A percentile compares a stretch with the other conserved stretches of the same genome.
These are phyloP conservation scores for Rhizopogon vulgaris DNA, from an alignment of 768 basidiomycete genomes.

Conservation along the genomic window DNA sequence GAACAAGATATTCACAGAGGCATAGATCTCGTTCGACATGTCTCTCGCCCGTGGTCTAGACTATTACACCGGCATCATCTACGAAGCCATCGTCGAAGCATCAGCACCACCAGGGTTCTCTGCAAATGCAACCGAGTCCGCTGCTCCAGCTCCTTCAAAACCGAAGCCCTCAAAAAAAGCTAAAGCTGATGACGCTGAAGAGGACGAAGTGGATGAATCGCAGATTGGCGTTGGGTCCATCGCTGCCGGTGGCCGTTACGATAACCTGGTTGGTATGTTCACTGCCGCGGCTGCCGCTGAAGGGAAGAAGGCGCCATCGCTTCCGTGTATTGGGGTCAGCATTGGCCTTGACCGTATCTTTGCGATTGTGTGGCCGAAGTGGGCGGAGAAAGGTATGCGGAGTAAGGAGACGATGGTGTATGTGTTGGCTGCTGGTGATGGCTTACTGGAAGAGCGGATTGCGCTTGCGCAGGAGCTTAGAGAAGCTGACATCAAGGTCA, in stretches of 20 bases:
- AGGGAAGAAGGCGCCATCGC: conserved; percentile 55
- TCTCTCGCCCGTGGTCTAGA: conserved; percentile 96
- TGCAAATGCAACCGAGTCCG: conserved; percentile 42
- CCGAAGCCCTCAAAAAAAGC: conserved; percentile 40
- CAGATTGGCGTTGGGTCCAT: conserved; percentile 97
- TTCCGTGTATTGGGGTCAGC: conserved; percentile 90
- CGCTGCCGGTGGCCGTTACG: conserved; percentile 97
- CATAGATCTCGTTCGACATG: conserved; percentile 89
- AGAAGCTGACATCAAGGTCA: conserved; percentile 82
- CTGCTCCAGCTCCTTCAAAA: conserved; percentile 19
- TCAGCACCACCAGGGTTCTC: conserved; percentile 86
- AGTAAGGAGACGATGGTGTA: conserved; percentile 92
- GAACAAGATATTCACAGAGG: neutral
- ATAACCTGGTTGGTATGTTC: conserved; percentile 91
- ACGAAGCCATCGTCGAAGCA: conserved; percentile 90
- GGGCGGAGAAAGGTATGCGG: conserved; percentile 71
- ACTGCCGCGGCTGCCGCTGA: conserved; percentile 72
- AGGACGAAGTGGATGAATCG: conserved; percentile 88
- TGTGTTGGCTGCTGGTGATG: conserved; percentile 88
- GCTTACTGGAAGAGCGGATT: conserved; percentile 81
- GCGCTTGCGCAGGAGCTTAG: conserved; percentile 73
- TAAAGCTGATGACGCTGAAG: conserved; percentile 37
- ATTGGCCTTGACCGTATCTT: conserved; percentile 94
- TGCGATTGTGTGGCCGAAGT: conserved; percentile 83
- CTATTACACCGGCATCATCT: conserved; percentile 98